Base-by-base conservation (phyloP, 306 rosid species). In the Begonia fuchsioides region DNA sequence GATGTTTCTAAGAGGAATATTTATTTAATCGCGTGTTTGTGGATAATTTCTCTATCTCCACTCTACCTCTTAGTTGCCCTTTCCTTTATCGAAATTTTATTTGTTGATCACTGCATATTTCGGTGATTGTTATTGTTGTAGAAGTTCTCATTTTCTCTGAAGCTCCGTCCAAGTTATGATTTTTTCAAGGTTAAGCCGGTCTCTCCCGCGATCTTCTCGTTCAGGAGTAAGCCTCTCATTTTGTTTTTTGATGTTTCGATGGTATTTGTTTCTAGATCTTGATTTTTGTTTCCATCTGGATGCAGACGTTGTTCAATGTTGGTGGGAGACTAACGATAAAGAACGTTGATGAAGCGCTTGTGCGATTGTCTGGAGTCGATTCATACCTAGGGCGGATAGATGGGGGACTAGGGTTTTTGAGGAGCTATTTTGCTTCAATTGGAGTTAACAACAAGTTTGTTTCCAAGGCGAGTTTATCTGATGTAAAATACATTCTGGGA, bases 141-240 rank as follows among this genome's bases (percentile, higher is more conserved):
- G 15, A 10, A n/a, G 39, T 26, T 9, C 60, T 47, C 45, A 3
- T 55, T 57, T 44, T 47, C 50, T 46, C 15, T n/a, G 17, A 51
- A 14, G 0, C 39, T 38, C 17, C 17, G 6, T 43, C 63, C 9
- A 50, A 72, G 26, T 13, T 45, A 86, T 86, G 96, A 68, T 58
- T 32, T 74, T 70, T 59, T 70, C 83, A 49, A 71, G 74, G 50
- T 64, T 86, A 56, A 76, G 73, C 32, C 93, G 83, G 50, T 74
- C 90, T 49, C 43, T 86, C 3, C 61, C 83, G 53, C 90, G 83
- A 13, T 82, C 90, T 44, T 74, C 90, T 44, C 69, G 75, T 50
- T 44, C 70, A 43, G 58, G 55, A 64, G 96, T 86, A 68, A 47
- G 81, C 51, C 17, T 56, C 14, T 43, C 8, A 1, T 8, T 8